A percentile compares a stretch with the other conserved stretches of the same genome.
Evolutionary conservation across 495 filamentous ascomycete genomes (phyloP).

Genomic region (Penicillium desertorum): DNA sequence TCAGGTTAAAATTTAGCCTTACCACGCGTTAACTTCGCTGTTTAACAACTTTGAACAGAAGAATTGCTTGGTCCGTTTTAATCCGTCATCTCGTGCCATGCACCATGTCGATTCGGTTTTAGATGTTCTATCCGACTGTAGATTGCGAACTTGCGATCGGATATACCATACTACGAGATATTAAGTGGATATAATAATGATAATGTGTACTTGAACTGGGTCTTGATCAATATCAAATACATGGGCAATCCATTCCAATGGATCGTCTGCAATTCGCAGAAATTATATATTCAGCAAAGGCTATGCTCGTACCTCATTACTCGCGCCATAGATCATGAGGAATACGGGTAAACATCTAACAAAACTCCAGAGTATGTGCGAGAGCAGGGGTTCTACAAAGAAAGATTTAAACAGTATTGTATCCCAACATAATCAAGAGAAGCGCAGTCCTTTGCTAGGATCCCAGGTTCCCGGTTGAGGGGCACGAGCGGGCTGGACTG

Average conservation of each 20-base stretch:
- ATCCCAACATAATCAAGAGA: constrained; percentile 43
- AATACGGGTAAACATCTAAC: neutral
- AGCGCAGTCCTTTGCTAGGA: constrained; percentile 60
- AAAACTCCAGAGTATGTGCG: constrained; percentile 7
- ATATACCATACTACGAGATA: neutral
- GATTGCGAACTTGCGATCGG: neutral
- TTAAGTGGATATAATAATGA: neutral
- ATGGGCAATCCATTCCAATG: neutral
- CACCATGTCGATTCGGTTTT: neutral
- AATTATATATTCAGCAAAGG: neutral
- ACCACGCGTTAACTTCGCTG: neutral
- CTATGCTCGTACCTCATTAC: neutral
- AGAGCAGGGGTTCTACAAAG: neutral
- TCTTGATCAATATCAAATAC: neutral
- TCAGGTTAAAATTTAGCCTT: neutral
- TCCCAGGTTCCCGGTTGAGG: constrained; percentile 53
- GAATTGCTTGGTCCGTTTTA: neutral
- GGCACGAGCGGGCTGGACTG: constrained; percentile 20
- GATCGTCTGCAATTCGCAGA: neutral
- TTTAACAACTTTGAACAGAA: neutral
- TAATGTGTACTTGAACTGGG: neutral
- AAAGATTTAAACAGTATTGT: neutral
- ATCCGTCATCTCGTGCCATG: neutral
- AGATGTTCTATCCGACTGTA: neutral
- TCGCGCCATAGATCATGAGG: constrained; percentile 2